A percentile compares a stretch with the other conserved stretches of the same genome.
These are phyloP conservation scores for Plasmodium relictum DNA, from an alignment of 169 alveolate genomes.

Conservation along the genomic window DNA sequence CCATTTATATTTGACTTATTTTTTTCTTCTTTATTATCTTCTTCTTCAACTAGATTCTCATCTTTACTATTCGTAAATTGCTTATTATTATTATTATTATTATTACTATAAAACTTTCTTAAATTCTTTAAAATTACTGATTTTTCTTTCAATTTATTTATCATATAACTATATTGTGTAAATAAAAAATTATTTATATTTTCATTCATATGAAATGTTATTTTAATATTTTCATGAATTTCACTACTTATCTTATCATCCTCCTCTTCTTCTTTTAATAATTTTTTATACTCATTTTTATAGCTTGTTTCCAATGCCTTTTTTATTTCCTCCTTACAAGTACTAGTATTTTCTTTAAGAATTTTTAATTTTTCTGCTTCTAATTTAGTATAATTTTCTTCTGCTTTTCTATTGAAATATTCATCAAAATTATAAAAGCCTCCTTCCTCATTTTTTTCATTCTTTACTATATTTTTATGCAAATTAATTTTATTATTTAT, in stretches of 20 bases:
- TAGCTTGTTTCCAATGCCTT: constrained; percentile 35
- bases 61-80: not conserved
- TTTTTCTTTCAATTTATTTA: constrained; percentile 53
- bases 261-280: constrained; percentile 56
- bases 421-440: constrained; percentile 41
- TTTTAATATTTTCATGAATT: constrained; percentile 55
- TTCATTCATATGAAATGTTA: constrained; percentile 71
- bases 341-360: constrained; percentile 20
- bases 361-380: constrained; percentile 72
- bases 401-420: constrained; percentile 51
- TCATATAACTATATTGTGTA: constrained; percentile 75
- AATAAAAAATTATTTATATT: constrained; percentile 56
- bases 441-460: not conserved
- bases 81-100: not conserved
- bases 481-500: not conserved
- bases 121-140: constrained; percentile 46
- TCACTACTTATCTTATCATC: constrained; percentile 37
- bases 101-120: not conserved
- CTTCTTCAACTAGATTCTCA: not conserved
- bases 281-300: constrained; percentile 54
- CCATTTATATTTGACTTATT: not conserved
- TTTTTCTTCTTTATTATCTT: not conserved
- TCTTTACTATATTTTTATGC: not conserved
- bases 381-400: constrained; percentile 54
- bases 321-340: constrained; percentile 54